phyloP scores from a whole-genome alignment of 1,284 basidiomycete genomes.

The Moesziomyces sp. region DNA sequence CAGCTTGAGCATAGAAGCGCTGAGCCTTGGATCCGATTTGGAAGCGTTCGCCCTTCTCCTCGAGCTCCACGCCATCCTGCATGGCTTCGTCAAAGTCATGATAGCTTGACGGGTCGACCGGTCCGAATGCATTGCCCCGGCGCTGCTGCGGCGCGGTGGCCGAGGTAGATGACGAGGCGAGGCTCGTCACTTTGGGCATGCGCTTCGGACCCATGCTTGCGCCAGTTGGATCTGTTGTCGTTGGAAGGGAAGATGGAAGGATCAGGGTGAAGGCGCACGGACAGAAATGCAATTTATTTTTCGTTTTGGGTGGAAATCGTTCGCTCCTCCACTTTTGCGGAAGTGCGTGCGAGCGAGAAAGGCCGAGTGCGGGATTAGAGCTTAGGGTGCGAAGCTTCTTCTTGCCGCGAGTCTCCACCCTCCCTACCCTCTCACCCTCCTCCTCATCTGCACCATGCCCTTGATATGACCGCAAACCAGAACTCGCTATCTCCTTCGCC shows the following conservation, averaged over 20 bases:
- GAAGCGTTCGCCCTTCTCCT: conserved; percentile 57
- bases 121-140: conserved; percentile 21
- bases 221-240: background rate
- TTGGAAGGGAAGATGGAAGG: background rate
- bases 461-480: too few species aligned
- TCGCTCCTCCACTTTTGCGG: too few species aligned
- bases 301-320: too few species aligned
- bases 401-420: too few species aligned
- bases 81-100: conserved; percentile 49
- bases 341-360: too few species aligned
- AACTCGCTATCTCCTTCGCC: too few species aligned
- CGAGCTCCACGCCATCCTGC: conserved; percentile 53
- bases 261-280: too few species aligned
- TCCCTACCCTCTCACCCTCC: too few species aligned
- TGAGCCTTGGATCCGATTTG: conserved; percentile 49
- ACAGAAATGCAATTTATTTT: too few species aligned
- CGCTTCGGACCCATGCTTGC: conserved; percentile 26
- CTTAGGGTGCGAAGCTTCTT: too few species aligned
- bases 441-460: too few species aligned
- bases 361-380: too few species aligned
- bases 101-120: conserved; percentile 35
- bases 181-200: conserved; percentile 34
- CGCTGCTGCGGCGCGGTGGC: conserved; percentile 11
- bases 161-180: conserved; percentile 12
- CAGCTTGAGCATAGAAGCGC: conserved; percentile 46